Evolutionary conservation across 257 asterid species (phyloP), one percentile per base, ranked within the genome.

Genomic region (Solanum peruvianum): DNA sequence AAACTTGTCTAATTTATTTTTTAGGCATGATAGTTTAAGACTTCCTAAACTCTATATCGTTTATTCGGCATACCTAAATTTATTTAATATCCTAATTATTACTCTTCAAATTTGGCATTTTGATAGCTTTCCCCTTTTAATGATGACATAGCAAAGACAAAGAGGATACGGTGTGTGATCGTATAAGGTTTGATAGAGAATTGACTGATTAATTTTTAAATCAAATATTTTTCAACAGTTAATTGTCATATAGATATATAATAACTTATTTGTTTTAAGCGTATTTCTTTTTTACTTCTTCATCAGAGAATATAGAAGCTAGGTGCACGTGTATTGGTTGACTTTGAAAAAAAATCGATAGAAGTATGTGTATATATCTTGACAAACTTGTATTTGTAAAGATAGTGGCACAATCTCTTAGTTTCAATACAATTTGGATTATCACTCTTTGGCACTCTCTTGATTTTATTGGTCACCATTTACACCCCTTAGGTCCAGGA

Each of bases 241-340:
- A 52, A 56, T 56, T 56, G n/a, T 56, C 64, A 56, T 56, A 56
- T 18, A 56, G 4, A 56, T 56, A 56, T 56, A 7, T 56, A 56
- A 56, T 56, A 4, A 18, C 3, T 56, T 18, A 52, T 56, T 52
- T 56, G 4, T 42, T 52, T 56, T 7, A 18, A 56, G 64, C 7
- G 1, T 56, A 56, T 56, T 56, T 56, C n/a, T 56, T 56, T 18
- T 56, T 56, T 56, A 56, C 64, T 56, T 56, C n/a, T 56, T 56
- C 1, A 18, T 56, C 1, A 18, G n/a, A 56, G n/a, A 56, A 7
- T 56, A 1, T 3, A 1, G 0, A 2, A 56, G 0, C 4, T 56
- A 37, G 39, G 39, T 37, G 64, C 11, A 56, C 3, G 11, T 56
- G n/a, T 4, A 56, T 18, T 2, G 11, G 11, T 18, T 56, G 3